Conservation (phyloP, 768 basidiomycete species). For the Leccinum arenicola region DNA sequence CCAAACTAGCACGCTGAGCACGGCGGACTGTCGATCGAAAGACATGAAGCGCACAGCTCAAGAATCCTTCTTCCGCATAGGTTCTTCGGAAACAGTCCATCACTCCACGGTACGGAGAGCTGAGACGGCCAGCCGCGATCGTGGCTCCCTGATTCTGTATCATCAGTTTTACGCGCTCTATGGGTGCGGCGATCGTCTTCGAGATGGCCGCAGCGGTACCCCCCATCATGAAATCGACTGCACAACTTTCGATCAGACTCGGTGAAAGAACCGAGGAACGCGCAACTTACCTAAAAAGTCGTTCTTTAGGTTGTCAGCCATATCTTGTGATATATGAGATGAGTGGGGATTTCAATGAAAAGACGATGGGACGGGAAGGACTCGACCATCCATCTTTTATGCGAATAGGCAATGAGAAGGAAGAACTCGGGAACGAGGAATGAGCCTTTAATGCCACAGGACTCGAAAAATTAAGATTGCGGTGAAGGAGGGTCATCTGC, state of each 20-base stretch:
- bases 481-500: not conserved
- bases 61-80: slow-evolving; percentile 36
- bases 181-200: slow-evolving; percentile 39
- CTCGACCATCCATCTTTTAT: slow-evolving; percentile 6
- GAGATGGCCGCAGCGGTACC: slow-evolving; percentile 36
- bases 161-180: slow-evolving; percentile 39
- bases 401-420: slow-evolving; percentile 1
- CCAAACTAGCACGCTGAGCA: slow-evolving; percentile 34
- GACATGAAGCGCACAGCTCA: slow-evolving; percentile 30
- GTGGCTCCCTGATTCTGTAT: slow-evolving; percentile 41
- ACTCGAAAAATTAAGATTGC: not conserved
- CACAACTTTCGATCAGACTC: slow-evolving; percentile 1
- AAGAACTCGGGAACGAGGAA: slow-evolving; percentile 14
- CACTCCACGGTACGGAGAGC: slow-evolving; percentile 36
- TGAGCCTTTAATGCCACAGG: not conserved
- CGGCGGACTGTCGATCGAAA: not conserved
- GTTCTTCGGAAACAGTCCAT: slow-evolving; percentile 35
- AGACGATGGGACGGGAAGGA: not conserved
- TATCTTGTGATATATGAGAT: not conserved
- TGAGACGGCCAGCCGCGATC: slow-evolving; percentile 35
- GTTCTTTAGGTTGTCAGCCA: slow-evolving; percentile 13
- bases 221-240: slow-evolving; percentile 39
- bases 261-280: not conserved
- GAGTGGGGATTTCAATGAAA: slow-evolving; percentile 19
- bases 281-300: slow-evolving; percentile 18